These are phyloP conservation scores for Cryptococcus amylolentus DNA, from an alignment of 1,284 basidiomycete genomes.

Conservation along the genomic window DNA sequence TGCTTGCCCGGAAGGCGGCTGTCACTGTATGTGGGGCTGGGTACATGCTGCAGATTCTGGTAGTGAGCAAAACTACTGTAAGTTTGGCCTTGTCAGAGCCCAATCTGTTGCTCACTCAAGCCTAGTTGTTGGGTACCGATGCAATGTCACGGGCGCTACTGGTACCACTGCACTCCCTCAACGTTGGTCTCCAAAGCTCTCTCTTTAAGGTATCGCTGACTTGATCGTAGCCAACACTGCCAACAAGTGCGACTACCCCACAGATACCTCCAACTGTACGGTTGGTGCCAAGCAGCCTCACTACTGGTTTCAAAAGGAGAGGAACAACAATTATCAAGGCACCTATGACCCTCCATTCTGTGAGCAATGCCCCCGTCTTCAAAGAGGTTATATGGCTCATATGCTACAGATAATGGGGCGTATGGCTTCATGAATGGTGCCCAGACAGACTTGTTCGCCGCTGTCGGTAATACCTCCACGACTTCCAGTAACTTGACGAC, in stretches of 20 bases:
- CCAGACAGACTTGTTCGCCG: conserved; percentile 49
- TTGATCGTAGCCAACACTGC: conserved; percentile 28
- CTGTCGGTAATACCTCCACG: neutral
- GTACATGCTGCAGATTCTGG: conserved; percentile 34
- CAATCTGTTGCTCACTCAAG: too few species aligned
- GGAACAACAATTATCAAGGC: conserved; percentile 41
- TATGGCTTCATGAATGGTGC: conserved; percentile 51
- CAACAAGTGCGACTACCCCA: conserved; percentile 39
- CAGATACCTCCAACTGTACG: conserved; percentile 37
- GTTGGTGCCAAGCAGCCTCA: conserved; percentile 42
- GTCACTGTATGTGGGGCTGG: conserved; percentile 44
- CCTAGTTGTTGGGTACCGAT: conserved; percentile 28
- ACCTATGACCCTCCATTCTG: conserved; percentile 45
- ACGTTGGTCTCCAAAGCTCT: conserved; percentile 18
- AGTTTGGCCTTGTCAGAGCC: too few species aligned
- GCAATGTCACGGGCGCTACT: conserved; percentile 44
- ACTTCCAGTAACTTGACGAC: neutral
- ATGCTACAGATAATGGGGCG: conserved; percentile 36
- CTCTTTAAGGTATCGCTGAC: neutral
- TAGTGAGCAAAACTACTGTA: neutral
- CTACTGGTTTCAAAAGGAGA: conserved; percentile 37
- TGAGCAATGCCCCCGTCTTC: neutral
- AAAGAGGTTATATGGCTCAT: neutral
- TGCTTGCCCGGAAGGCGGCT: conserved; percentile 41
- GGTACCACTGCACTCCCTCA: conserved; percentile 28